Base-by-base conservation (phyloP, 2,329 filamentous ascomycete genomes). In the Fusarium mexicanum region DNA sequence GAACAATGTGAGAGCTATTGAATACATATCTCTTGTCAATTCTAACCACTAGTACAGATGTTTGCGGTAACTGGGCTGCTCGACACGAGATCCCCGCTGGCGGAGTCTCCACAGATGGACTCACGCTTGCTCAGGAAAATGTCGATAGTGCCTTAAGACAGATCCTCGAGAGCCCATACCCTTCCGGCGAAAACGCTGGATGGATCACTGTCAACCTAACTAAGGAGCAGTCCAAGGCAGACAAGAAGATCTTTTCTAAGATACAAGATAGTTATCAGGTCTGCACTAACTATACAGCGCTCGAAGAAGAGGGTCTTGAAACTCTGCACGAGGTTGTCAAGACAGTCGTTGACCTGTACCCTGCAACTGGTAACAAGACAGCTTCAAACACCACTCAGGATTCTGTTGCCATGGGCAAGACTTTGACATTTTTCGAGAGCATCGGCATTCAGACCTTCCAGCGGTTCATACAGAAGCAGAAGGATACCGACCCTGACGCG, bases 81-180 rank as follows among this genome's bases (percentile, higher is more conserved):
- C 86, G 84, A 16, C 88, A 93, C 81, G 91, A 93, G 76, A 86
- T 93, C 66, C 88, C 91, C 7, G 83, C 89, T 8, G 92, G 93
- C 77, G 88, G 91, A 71, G 86, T 24, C 9, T 38, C 22, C 5
- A 35, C 38, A 6, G 29, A 47, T 9, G n/a, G 22, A n/a, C 18
- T 72, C 29, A 35, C 24, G 0, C 20, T 41, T 6, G 12, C 46
- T 2, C 9, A 17, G 3, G 58, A 59, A 8, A 41, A 55, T 22
- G 38, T 48, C 24, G 17, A 20, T 0, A 55, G 55, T 29, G 37
- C 58, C 10, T 43, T 88, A 40, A 60, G 51, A 16, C 38, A 61
- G 6, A 71, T 75, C 13, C 50, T 75, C 6, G 64, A 75, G 20
- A n/a, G 46, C 7, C 26, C 26, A 0, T 48, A 48, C 2, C 46